Base-by-base conservation (phyloP, 441 rosid genomes). In the Erodium moschatum region DNA sequence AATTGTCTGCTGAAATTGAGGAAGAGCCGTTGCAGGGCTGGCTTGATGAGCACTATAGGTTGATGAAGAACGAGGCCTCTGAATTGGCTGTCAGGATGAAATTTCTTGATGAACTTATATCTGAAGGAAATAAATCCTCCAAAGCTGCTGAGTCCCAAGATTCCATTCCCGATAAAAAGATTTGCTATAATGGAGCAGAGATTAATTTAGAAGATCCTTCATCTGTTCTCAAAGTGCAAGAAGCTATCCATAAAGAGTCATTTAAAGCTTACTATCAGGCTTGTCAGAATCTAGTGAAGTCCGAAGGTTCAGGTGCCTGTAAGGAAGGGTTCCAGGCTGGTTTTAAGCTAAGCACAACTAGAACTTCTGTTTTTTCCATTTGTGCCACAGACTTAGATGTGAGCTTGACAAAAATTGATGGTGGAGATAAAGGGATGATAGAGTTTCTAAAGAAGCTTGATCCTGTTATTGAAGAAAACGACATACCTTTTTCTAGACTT, bases 1-100 rank as follows among this genome's bases (percentile, higher is more conserved):
- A 82, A 71, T 75, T 96, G 54, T 88, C 85, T 42, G 91, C 87
- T 78, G 97, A 96, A 80, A 92, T 96, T 62, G 99, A 96, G 84
- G 99, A 96, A 80, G 99, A 96, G 77, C 98, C 99, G 16, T 70
- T 96, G 61, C 98, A 92, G 77, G 99, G 99, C 48, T 96, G 99
- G 99, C 96, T 92, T 84, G 99, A 92, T 81, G 97, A 96, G 77
- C 98, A 88, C 75, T 92, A 86, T 80, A 85, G 77, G 63, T 82
- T 96, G 79, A 78, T 88, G 88, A 96, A 88, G 79, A 88, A 83
- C 54, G 96, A 88, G 83, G 97, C 97, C 40, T 77, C 82, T 77
- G 99, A 96, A 81, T 81, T 87, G 78, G 97, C 98, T 80, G 92
- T 92, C 73, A 84, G 97, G 83, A 78, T 89, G 86, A 89, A 88